Evolutionary conservation across 2,329 filamentous ascomycete species (phyloP), one percentile per base, ranked within the genome.

Genomic region (Parastagonospora avenae): DNA sequence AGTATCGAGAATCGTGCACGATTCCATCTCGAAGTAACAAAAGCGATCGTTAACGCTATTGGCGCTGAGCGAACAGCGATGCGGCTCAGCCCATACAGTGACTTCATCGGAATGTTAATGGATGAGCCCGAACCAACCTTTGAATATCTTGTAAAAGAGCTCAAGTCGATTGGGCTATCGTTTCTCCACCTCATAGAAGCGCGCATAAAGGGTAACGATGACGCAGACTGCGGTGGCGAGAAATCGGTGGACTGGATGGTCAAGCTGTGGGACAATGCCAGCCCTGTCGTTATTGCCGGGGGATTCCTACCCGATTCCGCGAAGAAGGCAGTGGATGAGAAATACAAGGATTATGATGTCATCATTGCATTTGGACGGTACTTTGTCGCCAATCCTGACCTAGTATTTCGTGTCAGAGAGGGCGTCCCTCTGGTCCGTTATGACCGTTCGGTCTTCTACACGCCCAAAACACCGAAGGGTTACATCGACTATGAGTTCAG

Each of bases 91-190:
- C 86, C 86, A 0, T 88, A 80, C 74, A 82, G 79, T 47, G 71
- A 72, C 0, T 88, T 85, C 72, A 83, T 88, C 55, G 80, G 79
- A 31, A 85, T 89, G 85, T 71, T 74, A 24, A 87, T 87, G 83
- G 59, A 68, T 0, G 77, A 89, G 42, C 85, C 85, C 0, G 63
- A 83, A 8, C 82, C 85, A 0, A 85, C 89, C 52, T 90, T 88
- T 62, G 74, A 74, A 0, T 76, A 88, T 60, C 64, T 88, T 2
- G 75, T 83, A 19, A 55, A 69, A 15, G 75, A 80, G 40, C 71
- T 85, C 11, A 80, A 77, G 46, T 68, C 76, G 36, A 64, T 85
- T 0, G 75, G 79, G 1, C 70, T 89, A 16, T 80, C 83, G 4
- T 43, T 74, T 62, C 28, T 72, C 64, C 60, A 70, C 63, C 48